Evolutionary conservation across 2,329 filamentous ascomycete species (phyloP).

Genomic region (Trichoderma oligosporum): DNA sequence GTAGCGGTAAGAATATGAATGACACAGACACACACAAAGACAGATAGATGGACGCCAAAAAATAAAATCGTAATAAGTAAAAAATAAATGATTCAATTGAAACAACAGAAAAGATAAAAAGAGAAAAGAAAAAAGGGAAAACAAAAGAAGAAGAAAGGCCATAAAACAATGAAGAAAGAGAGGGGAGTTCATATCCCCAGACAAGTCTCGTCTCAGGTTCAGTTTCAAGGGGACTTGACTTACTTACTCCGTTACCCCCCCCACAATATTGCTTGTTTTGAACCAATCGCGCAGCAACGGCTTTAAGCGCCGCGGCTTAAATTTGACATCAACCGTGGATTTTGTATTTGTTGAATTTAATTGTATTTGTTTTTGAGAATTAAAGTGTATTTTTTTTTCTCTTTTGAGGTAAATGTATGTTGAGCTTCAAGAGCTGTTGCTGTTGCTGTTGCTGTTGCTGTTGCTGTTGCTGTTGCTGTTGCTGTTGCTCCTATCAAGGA

Average conservation of each 20-base stretch:
- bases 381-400: too few species aligned
- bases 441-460: too few species aligned
- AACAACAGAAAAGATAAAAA: not conserved
- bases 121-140: constrained; percentile 13
- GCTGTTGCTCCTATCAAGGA: too few species aligned
- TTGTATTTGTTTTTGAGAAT: too few species aligned
- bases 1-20: not conserved
- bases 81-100: constrained; percentile 9
- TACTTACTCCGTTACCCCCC: not conserved
- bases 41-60: not conserved
- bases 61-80: not conserved
- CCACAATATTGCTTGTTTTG: not conserved
- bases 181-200: not conserved
- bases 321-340: too few species aligned
- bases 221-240: constrained; percentile 16
- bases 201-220: constrained; percentile 9
- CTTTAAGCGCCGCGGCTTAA: not conserved
- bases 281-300: not conserved
- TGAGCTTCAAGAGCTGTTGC: too few species aligned
- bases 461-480: too few species aligned
- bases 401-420: too few species aligned
- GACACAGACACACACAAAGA: not conserved
- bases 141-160: not conserved
- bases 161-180: not conserved
- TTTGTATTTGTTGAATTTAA: too few species aligned